Conservation (phyloP, 495 filamentous ascomycete genomes). For the Chlorociboria aeruginascens region DNA sequence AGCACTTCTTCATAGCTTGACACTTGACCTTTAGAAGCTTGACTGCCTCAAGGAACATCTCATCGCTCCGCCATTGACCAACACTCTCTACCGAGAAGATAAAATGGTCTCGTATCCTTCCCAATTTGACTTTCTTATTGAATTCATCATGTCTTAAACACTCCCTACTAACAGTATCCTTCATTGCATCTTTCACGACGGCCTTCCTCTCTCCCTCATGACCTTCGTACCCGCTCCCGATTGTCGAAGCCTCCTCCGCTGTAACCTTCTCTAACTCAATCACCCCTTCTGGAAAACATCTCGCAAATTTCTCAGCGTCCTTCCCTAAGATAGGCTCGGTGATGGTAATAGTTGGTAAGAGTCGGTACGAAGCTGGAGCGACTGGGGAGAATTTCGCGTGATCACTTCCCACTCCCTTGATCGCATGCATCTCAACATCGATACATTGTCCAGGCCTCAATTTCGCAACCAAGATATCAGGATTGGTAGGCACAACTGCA, state of each 20-base stretch:
- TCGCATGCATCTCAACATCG: constrained; percentile 69
- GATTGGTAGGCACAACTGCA: constrained; percentile 64
- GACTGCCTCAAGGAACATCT: constrained; percentile 80
- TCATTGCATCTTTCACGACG: constrained; percentile 69
- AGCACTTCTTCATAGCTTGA: constrained; percentile 46
- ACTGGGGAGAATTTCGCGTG: constrained; percentile 98
- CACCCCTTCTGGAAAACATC: constrained; percentile 85
- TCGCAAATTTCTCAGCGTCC: constrained; percentile 79
- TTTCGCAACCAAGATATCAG: constrained; percentile 91
- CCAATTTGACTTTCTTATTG: constrained; percentile 86
- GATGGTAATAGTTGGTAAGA: constrained; percentile 81
- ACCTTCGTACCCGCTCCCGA: constrained; percentile 58
- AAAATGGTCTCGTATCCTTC: constrained; percentile 85
- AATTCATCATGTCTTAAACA: constrained; percentile 88
- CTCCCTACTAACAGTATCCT: constrained; percentile 90
- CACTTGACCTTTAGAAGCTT: constrained; percentile 74
- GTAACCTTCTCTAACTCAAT: constrained; percentile 68
- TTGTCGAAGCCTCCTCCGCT: constrained; percentile 44
- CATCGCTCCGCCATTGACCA: constrained; percentile 83
- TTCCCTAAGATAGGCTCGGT: constrained; percentile 66
- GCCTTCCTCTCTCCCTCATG: constrained; percentile 69
- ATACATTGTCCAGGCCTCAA: constrained; percentile 84
- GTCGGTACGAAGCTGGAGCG: constrained; percentile 81
- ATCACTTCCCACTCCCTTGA: constrained; percentile 88
- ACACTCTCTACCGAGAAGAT: constrained; percentile 93